Evolutionary conservation across 2,329 filamentous ascomycete species (phyloP).

Genomic region (Pseudocercospora macadamiae): DNA sequence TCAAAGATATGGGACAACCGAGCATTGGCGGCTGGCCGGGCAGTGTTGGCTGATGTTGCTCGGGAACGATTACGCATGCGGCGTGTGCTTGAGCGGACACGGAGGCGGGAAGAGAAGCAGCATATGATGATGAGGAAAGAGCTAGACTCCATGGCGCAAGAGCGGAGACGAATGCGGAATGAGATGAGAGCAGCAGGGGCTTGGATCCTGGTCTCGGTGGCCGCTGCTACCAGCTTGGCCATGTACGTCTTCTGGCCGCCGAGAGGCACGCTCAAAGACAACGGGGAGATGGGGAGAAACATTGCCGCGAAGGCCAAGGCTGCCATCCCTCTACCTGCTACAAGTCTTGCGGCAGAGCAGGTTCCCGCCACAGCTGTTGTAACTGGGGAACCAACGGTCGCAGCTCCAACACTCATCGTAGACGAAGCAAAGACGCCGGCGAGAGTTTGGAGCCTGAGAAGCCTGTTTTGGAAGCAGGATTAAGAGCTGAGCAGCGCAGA

Average conservation of each 20-base stretch:
- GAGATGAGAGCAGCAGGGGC: slow-evolving; percentile 29
- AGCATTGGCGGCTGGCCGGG: slow-evolving; percentile 27
- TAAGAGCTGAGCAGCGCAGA: neutral
- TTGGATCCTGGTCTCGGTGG: slow-evolving; percentile 26
- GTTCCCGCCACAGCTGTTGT: slow-evolving; percentile 9
- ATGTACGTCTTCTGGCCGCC: slow-evolving; percentile 34
- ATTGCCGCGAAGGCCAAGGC: slow-evolving; percentile 26
- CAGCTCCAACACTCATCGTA: neutral
- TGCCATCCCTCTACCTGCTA: slow-evolving; percentile 23
- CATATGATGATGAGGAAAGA: slow-evolving; percentile 12
- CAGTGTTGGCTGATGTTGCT: slow-evolving; percentile 25
- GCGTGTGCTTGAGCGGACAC: slow-evolving; percentile 16
- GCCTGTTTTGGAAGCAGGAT: slow-evolving; percentile 22
- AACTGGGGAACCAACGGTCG: slow-evolving; percentile 5
- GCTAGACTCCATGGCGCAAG: slow-evolving; percentile 19
- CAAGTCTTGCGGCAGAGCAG: neutral
- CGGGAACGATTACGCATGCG: slow-evolving; percentile 14
- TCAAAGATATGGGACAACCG: slow-evolving; percentile 24
- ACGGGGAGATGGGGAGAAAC: slow-evolving; percentile 26
- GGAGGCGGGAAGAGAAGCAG: slow-evolving; percentile 14
- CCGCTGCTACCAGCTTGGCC: slow-evolving; percentile 27
- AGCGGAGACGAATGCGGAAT: slow-evolving; percentile 19
- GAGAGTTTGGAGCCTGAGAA: slow-evolving; percentile 14
- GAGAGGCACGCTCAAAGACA: slow-evolving; percentile 17
- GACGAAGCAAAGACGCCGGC: slow-evolving; percentile 6